Evolutionary conservation across 352 stramenopile species (phyloP), one percentile per base, ranked within the genome.

Genomic region (Pythium utonaiense): DNA sequence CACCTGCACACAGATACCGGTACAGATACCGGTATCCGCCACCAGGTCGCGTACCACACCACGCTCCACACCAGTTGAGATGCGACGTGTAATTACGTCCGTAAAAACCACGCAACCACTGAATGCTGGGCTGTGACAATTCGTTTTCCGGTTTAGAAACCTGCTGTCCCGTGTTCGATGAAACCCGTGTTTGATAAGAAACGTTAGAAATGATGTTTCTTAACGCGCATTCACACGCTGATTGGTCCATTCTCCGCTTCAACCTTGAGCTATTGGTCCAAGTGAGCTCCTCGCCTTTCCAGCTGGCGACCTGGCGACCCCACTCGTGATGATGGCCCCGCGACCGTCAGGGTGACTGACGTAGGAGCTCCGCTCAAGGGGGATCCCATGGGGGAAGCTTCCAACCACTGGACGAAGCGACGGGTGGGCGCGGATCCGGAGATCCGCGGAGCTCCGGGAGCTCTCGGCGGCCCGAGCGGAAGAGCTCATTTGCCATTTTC

Each of bases 401-500:
- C 40, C 40, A 47, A 47, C 40, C 40, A 47, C 40, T 47, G 40
- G 40, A 47, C 40, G 17, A 47, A 27, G 40, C 40, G 40, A 47
- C 40, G n/a, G 40, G 40, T 47, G 17, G 17, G n/a, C 34, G 19
- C 34, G 12, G 34, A n/a, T 44, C 38, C 38, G 16, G 44, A 52
- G 24, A 52, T 34, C 45, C 12, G 19, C 14, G 49, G 10, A 2
- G 12, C 19, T 19, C 22, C n/a, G 17, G 16, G 24, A 60, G 36
- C 14, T 24, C 21, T n/a, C n/a, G n/a, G 31, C 14, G 27, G 28
- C 25, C 6, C 40, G 42, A 24, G 17, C 28, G 40, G 31, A n/a
- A 47, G 31, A 41, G 34, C 53, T 67, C 61, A 67, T 67, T 67
- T 67, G 61, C 61, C 61, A 62, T 59, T 67, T 67, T 62, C 45